These are phyloP conservation scores for Carex arenaria DNA, from an alignment of 202 grass and related monocot genomes.

Conservation along the genomic window DNA sequence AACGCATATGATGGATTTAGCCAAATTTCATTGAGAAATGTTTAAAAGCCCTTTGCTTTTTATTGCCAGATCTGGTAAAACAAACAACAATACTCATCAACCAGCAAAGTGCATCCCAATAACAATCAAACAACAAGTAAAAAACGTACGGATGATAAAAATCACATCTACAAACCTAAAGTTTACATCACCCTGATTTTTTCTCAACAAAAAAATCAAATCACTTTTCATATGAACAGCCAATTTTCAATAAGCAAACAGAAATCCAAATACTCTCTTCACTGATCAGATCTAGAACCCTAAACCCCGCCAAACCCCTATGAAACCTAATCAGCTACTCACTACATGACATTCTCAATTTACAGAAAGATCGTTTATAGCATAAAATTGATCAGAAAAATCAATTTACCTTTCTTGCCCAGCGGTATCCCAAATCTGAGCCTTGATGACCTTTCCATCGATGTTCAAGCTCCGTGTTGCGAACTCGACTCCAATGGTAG, in stretches of 20 bases:
- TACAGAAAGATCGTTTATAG: neutral
- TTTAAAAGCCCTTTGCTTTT: neutral
- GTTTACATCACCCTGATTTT: neutral
- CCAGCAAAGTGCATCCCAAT: neutral
- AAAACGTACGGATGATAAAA: neutral
- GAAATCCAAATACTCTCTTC: neutral
- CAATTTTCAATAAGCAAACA: neutral
- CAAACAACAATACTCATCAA: neutral
- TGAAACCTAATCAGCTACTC: neutral
- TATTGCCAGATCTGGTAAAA: neutral
- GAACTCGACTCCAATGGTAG: slow-evolving; percentile 98
- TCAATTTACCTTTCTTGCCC: slow-evolving; percentile 67
- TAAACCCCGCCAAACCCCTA: slow-evolving; percentile 11
- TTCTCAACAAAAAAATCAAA: neutral
- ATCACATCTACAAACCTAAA: slow-evolving; percentile 1
- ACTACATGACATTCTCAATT: slow-evolving; percentile 15
- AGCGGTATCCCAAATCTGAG: slow-evolving; percentile 97
- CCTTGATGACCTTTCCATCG: slow-evolving; percentile 86
- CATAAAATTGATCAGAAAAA: neutral
- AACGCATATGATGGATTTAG: neutral
- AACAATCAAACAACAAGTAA: neutral
- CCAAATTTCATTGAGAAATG: neutral
- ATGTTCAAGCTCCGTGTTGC: slow-evolving; percentile 64
- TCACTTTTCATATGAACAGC: neutral
- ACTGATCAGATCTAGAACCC: slow-evolving; percentile 18